phyloP scores from a whole-genome alignment of 192 early-diverging fungal species.

The Umbelopsis sp. region DNA sequence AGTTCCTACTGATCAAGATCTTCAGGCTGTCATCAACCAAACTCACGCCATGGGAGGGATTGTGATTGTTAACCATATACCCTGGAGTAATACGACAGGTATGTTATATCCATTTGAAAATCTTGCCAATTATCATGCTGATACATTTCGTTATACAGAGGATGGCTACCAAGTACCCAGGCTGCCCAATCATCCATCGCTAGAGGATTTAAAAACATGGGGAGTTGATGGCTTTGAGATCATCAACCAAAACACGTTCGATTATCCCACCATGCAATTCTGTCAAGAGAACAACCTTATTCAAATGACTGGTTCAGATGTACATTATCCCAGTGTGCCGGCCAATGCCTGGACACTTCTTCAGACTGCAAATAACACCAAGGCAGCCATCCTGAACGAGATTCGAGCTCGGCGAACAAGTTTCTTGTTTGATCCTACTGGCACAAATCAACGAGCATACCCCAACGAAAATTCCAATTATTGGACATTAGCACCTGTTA shows the following conservation, averaged over 20 bases:
- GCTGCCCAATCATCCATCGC: slow-evolving; percentile 64
- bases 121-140: neutral
- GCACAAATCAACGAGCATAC: slow-evolving; percentile 53
- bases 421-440: slow-evolving; percentile 69
- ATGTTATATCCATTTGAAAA: neutral
- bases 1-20: slow-evolving; percentile 63
- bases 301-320: slow-evolving; percentile 66
- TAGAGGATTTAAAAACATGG: slow-evolving; percentile 57
- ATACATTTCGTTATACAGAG: slow-evolving; percentile 29
- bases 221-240: slow-evolving; percentile 78
- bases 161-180: slow-evolving; percentile 56
- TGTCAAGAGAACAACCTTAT: slow-evolving; percentile 51
- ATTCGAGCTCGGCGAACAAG: slow-evolving; percentile 59
- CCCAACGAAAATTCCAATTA: slow-evolving; percentile 38
- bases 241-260: slow-evolving; percentile 62
- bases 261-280: slow-evolving; percentile 59
- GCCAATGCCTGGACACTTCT: slow-evolving; percentile 69
- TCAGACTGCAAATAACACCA: slow-evolving; percentile 47
- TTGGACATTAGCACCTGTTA: slow-evolving; percentile 54
- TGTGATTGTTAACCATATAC: slow-evolving; percentile 78
- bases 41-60: slow-evolving; percentile 69
- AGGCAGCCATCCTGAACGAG: slow-evolving; percentile 58
- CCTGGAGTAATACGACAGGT: slow-evolving; percentile 72
- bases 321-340: slow-evolving; percentile 58
- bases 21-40: slow-evolving; percentile 57